A percentile compares a stretch with the other conserved stretches of the same genome.
phyloP scores from a whole-genome alignment of 371 early-diverging fungal species.

The Funneliformis caledonium region DNA sequence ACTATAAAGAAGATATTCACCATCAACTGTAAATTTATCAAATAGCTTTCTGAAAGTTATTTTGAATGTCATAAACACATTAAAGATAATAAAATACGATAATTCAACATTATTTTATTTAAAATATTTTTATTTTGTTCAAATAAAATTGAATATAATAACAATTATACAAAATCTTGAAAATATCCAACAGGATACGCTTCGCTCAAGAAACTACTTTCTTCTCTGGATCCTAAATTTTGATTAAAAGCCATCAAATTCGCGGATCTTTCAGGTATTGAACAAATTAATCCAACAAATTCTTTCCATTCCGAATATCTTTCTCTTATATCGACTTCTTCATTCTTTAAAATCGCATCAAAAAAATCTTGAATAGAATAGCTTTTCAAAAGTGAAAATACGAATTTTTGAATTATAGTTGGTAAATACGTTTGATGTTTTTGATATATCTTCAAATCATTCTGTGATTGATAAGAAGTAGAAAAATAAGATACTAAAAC shows the following conservation, averaged over 20 bases:
- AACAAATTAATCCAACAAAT: slow-evolving; percentile 19
- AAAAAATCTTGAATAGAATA: slow-evolving; percentile 22
- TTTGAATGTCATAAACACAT: neutral
- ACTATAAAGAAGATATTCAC: slow-evolving; percentile 14
- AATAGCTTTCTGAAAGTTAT: slow-evolving; percentile 15
- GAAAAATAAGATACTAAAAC: slow-evolving; percentile 21
- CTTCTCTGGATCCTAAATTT: neutral
- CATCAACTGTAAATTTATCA: slow-evolving; percentile 13
- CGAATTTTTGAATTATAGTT: neutral
- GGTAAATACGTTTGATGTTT: neutral
- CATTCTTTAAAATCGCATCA: slow-evolving; percentile 24
- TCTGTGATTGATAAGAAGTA: neutral
- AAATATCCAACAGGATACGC: slow-evolving; percentile 26
- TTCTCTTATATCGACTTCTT: neutral
- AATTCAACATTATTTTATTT: neutral
- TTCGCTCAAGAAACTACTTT: neutral
- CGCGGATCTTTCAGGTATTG: slow-evolving; percentile 33
- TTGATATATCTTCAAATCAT: neutral
- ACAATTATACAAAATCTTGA: neutral
- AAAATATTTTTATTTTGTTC: neutral
- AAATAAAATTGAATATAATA: slow-evolving; percentile 15
- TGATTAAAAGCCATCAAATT: slow-evolving; percentile 23
- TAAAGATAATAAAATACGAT: neutral
- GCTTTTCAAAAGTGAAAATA: neutral
- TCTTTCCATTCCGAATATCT: slow-evolving; percentile 33